Evolutionary conservation across 352 stramenopile genomes (phyloP).

Genomic region (Peronospora belbahrii): DNA sequence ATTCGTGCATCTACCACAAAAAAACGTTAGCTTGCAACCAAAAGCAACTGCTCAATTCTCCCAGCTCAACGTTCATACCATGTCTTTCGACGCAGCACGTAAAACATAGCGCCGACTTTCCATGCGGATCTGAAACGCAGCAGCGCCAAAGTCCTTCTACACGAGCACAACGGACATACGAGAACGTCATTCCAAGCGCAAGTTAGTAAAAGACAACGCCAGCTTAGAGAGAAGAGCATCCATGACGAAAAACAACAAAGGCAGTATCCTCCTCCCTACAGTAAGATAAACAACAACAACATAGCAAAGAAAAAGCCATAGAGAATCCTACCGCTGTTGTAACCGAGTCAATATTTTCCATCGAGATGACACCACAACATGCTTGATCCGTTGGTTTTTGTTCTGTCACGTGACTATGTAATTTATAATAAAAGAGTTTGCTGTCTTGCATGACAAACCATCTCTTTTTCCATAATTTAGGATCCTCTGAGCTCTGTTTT

Average conservation of each 20-base stretch:
- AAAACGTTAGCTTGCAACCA: conserved; percentile 2
- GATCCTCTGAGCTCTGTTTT: conserved; percentile 74
- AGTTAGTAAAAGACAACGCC: conserved; percentile 17
- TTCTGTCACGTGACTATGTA: conserved; percentile 42
- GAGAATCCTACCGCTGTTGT: conserved; percentile 58
- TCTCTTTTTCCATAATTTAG: conserved; percentile 59
- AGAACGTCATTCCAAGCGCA: conserved; percentile 11
- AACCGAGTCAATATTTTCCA: conserved; percentile 79
- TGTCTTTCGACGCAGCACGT: conserved; percentile 74
- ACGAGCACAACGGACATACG: conserved; percentile 6
- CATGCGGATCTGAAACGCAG: conserved; percentile 78
- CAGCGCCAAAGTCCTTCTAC: conserved; percentile 77
- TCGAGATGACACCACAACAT: conserved; percentile 66
- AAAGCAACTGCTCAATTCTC: too few species aligned
- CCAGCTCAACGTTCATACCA: conserved; percentile 27
- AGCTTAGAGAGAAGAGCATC: background rate
- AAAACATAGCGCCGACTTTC: conserved; percentile 71
- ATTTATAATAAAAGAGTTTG: conserved; percentile 80
- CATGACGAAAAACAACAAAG: too few species aligned
- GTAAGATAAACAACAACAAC: background rate
- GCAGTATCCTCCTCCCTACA: background rate
- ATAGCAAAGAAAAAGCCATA: conserved; percentile 1
- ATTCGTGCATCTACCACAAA: conserved; percentile 72
- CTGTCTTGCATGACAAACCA: conserved; percentile 86
- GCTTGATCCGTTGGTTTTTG: conserved; percentile 47